A percentile compares a stretch with the other conserved stretches of the same genome.
phyloP scores from a whole-genome alignment of 2,329 filamentous ascomycete genomes.

The Tolypocladium tropicale region DNA sequence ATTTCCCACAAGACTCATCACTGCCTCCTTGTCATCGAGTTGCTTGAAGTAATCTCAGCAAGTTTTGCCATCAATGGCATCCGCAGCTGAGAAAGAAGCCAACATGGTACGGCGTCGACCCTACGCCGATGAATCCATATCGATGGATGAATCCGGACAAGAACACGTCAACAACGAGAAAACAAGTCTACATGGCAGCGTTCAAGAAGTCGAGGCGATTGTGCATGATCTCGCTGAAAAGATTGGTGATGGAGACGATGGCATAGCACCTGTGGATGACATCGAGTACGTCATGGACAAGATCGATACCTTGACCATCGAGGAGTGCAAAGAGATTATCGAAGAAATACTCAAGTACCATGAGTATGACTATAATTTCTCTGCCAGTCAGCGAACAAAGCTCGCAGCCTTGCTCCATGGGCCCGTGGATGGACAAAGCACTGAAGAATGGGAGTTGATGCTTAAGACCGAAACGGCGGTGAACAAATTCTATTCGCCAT shows the following conservation, averaged over 20 bases:
- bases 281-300: slow-evolving; percentile 14
- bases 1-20: neutral
- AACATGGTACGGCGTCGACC: neutral
- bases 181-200: neutral
- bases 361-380: slow-evolving; percentile 15
- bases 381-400: slow-evolving; percentile 8
- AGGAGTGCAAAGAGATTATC: slow-evolving; percentile 10
- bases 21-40: neutral
- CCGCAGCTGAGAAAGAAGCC: neutral
- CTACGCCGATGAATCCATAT: neutral
- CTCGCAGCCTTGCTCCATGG: slow-evolving; percentile 8
- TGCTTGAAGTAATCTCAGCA: neutral
- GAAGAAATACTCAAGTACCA: slow-evolving; percentile 10
- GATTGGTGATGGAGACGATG: slow-evolving; percentile 7
- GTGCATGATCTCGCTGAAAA: slow-evolving; percentile 6
- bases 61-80: neutral
- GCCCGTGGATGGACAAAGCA: slow-evolving; percentile 6
- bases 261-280: slow-evolving; percentile 12
- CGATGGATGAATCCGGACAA: neutral
- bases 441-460: slow-evolving; percentile 7
- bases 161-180: neutral
- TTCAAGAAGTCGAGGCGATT: neutral
- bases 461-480: slow-evolving; percentile 9
- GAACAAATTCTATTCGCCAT: slow-evolving; percentile 12
- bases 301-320: slow-evolving; percentile 10